phyloP scores from a whole-genome alignment of 768 basidiomycete species.

The Amanita rubescens region DNA sequence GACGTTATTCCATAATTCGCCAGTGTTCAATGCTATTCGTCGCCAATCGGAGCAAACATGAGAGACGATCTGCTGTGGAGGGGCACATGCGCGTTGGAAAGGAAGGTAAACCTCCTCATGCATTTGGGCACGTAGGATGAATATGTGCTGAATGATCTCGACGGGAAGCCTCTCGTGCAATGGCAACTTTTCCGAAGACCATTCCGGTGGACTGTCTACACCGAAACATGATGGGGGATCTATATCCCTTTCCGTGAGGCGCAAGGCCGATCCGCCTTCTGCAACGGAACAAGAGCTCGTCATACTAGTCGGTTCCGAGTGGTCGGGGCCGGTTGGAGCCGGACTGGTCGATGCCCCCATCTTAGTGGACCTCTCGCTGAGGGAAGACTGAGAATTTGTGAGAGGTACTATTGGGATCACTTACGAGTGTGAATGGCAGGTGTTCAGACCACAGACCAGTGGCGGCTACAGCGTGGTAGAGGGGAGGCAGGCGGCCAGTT shows the following conservation, averaged over 20 bases:
- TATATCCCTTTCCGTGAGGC: background rate
- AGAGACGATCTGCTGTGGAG: background rate
- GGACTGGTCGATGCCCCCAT: background rate
- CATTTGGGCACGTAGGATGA: background rate
- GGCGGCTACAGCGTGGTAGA: no score
- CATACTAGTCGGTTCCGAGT: background rate
- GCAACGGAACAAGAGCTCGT: background rate
- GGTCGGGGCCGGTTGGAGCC: background rate
- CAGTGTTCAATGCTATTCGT: background rate
- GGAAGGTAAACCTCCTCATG: background rate
- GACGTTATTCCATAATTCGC: slow-evolving; percentile 2
- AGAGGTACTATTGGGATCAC: background rate
- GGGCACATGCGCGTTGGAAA: background rate
- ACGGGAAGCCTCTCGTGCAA: background rate
- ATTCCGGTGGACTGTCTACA: background rate
- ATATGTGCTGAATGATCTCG: slow-evolving; percentile 4
- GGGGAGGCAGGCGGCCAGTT: background rate
- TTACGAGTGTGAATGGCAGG: background rate
- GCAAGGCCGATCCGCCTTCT: background rate
- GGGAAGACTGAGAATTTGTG: background rate
- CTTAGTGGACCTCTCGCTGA: background rate
- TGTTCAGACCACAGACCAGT: background rate
- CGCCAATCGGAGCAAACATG: slow-evolving; percentile 7
- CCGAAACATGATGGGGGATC: background rate
- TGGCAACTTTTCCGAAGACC: background rate